A percentile compares a stretch with the other conserved stretches of the same genome.
phyloP scores from a whole-genome alignment of 768 basidiomycete species.

The Mycena leptocephala region DNA sequence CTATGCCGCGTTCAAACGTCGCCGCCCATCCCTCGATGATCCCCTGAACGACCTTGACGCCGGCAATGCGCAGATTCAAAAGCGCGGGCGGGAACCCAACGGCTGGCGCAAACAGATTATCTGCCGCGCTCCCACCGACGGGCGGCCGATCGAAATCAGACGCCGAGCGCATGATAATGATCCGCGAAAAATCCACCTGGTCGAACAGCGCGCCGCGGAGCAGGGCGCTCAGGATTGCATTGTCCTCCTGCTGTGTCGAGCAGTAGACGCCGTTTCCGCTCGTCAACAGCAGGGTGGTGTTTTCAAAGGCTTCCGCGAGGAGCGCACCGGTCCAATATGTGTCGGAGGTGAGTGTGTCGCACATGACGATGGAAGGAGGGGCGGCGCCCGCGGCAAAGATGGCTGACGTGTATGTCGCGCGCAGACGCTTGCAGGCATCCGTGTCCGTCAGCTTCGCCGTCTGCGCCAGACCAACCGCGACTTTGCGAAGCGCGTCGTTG shows the following conservation, averaged over 20 bases:
- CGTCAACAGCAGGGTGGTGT: conserved; percentile 47
- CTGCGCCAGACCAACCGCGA: conserved; percentile 42
- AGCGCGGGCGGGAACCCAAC: conserved; percentile 54
- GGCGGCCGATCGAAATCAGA: conserved; percentile 51
- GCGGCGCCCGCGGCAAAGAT: conserved; percentile 48
- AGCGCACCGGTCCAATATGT: conserved; percentile 50
- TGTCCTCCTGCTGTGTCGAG: conserved; percentile 59
- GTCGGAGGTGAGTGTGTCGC: conserved; percentile 51
- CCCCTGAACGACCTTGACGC: conserved; percentile 55
- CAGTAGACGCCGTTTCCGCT: conserved; percentile 51
- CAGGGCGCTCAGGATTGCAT: conserved; percentile 56
- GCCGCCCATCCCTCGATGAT: conserved; percentile 54
- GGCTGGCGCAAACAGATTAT: conserved; percentile 48
- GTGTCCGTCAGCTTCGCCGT: conserved; percentile 39
- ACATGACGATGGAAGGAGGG: conserved; percentile 43
- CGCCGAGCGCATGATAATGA: conserved; percentile 56
- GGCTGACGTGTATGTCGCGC: conserved; percentile 41
- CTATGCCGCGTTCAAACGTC: conserved; percentile 50
- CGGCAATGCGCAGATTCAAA: conserved; percentile 54
- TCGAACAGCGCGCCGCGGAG: conserved; percentile 50
- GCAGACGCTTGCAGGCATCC: conserved; percentile 30
- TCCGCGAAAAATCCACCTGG: conserved; percentile 55
- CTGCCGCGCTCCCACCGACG: conserved; percentile 40
- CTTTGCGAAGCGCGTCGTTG: conserved; percentile 51
- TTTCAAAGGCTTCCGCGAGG: conserved; percentile 52